A percentile compares a stretch with the other conserved stretches of the same genome.
Evolutionary conservation across 2,329 filamentous ascomycete genomes (phyloP).

Genomic region (Basipetospora chlamydospora): DNA sequence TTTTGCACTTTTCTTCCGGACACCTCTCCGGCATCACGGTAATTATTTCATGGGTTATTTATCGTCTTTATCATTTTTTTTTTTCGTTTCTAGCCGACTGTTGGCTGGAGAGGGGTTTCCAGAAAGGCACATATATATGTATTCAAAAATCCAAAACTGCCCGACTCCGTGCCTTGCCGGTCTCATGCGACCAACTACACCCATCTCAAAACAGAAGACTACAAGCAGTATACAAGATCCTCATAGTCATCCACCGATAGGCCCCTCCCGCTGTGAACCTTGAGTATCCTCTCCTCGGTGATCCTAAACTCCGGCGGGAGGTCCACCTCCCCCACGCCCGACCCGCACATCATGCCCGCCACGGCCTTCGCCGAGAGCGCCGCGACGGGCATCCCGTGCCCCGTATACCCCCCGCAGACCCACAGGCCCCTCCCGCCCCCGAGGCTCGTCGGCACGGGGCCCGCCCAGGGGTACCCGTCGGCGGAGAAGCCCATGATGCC

Average conservation of each 20-base stretch:
- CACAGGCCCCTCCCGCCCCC: slow-evolving; percentile 40
- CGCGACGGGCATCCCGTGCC: slow-evolving; percentile 65
- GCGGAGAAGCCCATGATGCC: slow-evolving; percentile 67
- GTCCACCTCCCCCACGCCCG: slow-evolving; percentile 21
- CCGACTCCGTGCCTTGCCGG: too few relatives aligned
- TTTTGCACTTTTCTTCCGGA: too few relatives aligned
- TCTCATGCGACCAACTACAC: too few relatives aligned
- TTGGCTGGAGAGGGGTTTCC: too few relatives aligned
- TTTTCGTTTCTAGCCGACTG: too few relatives aligned
- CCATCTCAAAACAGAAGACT: too few relatives aligned
- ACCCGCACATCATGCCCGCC: slow-evolving; percentile 41
- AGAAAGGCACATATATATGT: too few relatives aligned
- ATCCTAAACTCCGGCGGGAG: slow-evolving; percentile 28
- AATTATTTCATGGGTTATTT: too few relatives aligned
- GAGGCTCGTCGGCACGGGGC: slow-evolving; percentile 39
- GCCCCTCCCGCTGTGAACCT: not conserved
- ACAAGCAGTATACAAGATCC: not conserved
- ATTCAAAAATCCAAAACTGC: too few relatives aligned
- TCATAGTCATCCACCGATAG: not conserved
- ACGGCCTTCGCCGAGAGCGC: slow-evolving; percentile 51
- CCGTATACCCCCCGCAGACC: slow-evolving; percentile 53
- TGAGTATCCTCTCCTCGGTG: slow-evolving; percentile 14
- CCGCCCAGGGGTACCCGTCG: slow-evolving; percentile 58
- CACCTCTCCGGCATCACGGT: too few relatives aligned
- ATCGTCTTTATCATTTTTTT: too few relatives aligned